Conservation (phyloP, 495 filamentous ascomycete species). For the Podospora pseudoanserina region DNA sequence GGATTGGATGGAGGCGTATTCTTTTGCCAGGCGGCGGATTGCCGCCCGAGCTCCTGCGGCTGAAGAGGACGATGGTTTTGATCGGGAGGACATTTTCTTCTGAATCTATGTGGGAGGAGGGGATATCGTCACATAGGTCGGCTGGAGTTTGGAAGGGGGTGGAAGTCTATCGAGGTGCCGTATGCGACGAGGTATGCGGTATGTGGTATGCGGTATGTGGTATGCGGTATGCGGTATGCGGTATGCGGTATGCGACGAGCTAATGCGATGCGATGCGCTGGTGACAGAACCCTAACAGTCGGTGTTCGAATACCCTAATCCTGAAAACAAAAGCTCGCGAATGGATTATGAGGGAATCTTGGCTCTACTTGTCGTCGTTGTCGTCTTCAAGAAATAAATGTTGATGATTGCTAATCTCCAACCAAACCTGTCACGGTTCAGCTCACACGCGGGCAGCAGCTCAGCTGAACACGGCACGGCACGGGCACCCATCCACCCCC, state of each 20-base stretch:
- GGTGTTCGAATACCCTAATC: no score
- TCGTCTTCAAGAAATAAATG: background rate
- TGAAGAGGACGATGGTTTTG: conserved; percentile 6
- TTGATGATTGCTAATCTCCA: background rate
- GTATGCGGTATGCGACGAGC: no score
- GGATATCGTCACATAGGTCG: no score
- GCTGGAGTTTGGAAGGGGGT: background rate
- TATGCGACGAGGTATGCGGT: no score
- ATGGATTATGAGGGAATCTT: no score
- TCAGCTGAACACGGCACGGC: background rate
- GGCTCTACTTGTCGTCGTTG: background rate
- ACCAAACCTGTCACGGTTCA: background rate
- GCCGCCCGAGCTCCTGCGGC: conserved; percentile 29
- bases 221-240: no score
- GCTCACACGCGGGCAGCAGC: background rate
- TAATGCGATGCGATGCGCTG: no score
- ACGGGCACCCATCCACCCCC: background rate
- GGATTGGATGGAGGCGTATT: conserved; percentile 32
- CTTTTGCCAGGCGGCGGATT: conserved; percentile 41
- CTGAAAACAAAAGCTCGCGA: no score
- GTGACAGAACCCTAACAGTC: no score
- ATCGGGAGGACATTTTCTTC: background rate
- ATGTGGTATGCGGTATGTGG: no score
- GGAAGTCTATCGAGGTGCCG: no score
- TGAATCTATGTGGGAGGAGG: no score